Conservation (phyloP, 2,329 filamentous ascomycete species). For the Colletotrichum sp. region DNA sequence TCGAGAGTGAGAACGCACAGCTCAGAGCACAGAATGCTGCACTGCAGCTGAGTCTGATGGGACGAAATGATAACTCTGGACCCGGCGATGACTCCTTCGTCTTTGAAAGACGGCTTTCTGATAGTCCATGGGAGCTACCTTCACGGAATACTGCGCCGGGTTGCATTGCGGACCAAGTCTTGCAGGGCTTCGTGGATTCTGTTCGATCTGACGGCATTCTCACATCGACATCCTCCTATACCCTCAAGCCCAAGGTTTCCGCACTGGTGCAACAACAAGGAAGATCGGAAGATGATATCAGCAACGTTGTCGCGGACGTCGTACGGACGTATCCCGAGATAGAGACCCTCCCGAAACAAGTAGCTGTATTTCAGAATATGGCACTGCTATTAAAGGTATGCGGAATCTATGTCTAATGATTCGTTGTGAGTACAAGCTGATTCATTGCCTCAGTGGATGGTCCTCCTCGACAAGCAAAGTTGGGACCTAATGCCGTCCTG, state of each 20-base stretch:
- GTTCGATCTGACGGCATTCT: not conserved
- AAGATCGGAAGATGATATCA: constrained; percentile 32
- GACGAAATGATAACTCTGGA: not conserved
- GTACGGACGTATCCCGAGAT: constrained; percentile 34
- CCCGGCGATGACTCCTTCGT: not conserved
- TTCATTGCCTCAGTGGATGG: constrained; percentile 29
- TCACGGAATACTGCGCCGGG: not conserved
- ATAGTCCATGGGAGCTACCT: not conserved
- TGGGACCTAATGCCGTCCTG: constrained; percentile 34
- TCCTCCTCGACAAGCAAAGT: constrained; percentile 31
- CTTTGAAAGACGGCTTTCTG: not conserved
- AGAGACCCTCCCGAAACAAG: constrained; percentile 31
- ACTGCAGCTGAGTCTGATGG: not conserved
- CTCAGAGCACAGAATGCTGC: not conserved
- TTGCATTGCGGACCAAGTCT: not conserved
- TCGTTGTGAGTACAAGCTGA: constrained; percentile 24
- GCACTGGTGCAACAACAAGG: constrained; percentile 28
- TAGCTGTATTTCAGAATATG: constrained; percentile 31
- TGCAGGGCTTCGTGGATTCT: not conserved
- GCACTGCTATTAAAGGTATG: not conserved
- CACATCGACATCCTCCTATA: not conserved
- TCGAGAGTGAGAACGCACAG: not conserved
- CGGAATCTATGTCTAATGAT: not conserved
- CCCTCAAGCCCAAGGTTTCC: constrained; percentile 25
- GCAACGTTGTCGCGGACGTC: constrained; percentile 35